Percentiles rank a stretch among this genome's conserved stretches.
phyloP scores from a whole-genome alignment of 306 rosid species.

The Rosa rugosa region DNA sequence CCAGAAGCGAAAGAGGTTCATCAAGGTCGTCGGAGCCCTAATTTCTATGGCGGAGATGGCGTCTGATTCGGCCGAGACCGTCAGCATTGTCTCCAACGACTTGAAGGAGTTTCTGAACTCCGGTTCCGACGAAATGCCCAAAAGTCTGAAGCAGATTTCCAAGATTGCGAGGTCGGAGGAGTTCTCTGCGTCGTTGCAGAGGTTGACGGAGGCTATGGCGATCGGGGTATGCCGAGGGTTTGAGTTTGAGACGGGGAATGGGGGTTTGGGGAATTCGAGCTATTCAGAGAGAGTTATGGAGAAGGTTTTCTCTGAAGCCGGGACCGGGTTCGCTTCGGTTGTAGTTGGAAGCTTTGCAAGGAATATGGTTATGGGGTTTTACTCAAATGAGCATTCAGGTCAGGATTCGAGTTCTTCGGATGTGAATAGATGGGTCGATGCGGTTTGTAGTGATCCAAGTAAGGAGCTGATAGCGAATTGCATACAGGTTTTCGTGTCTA shows the following conservation, averaged over 20 bases:
- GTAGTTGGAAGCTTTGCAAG: slow-evolving; percentile 94
- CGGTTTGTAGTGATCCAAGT: slow-evolving; percentile 49
- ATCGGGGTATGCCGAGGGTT: slow-evolving; percentile 58
- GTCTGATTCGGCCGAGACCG: slow-evolving; percentile 63
- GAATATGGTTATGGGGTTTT: slow-evolving; percentile 73
- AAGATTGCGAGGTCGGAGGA: slow-evolving; percentile 70
- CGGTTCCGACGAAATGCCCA: slow-evolving; percentile 76
- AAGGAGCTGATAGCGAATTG: slow-evolving; percentile 55
- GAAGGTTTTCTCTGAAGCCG: slow-evolving; percentile 62
- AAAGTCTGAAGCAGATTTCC: slow-evolving; percentile 70
- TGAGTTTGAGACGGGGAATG: slow-evolving; percentile 28
- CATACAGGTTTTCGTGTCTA: slow-evolving; percentile 71
- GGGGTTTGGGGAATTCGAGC: slow-evolving; percentile 14
- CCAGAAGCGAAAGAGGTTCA: slow-evolving; percentile 45
- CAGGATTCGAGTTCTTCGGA: slow-evolving; percentile 31
- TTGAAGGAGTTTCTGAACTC: slow-evolving; percentile 61
- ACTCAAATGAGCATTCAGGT: slow-evolving; percentile 23
- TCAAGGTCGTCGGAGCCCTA: slow-evolving; percentile 58
- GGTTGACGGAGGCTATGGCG: slow-evolving; percentile 58
- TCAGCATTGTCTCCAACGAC: slow-evolving; percentile 59
- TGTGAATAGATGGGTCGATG: slow-evolving; percentile 52
- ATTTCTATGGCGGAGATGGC: slow-evolving; percentile 56
- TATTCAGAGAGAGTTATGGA: slow-evolving; percentile 52
- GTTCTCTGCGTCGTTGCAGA: slow-evolving; percentile 42
- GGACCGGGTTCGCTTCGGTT: slow-evolving; percentile 77